These are phyloP conservation scores for Geotrichum klebahnii DNA, from an alignment of 1,139 yeast species.

Conservation along the genomic window DNA sequence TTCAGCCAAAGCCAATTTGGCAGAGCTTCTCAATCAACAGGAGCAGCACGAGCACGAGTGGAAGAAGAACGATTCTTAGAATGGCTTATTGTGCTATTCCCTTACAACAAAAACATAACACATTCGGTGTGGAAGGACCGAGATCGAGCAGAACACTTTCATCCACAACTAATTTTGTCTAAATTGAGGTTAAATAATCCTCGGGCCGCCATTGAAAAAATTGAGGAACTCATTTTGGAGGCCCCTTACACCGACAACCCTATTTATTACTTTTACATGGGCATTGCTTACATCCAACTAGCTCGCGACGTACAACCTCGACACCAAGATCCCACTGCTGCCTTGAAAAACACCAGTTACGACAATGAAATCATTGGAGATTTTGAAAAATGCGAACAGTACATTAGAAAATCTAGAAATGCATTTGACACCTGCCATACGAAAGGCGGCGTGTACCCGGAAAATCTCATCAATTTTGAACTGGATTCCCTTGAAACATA, in stretches of 20 bases:
- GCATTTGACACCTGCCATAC: conserved; percentile 3
- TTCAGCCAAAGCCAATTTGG: conserved; percentile 3
- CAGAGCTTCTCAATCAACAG: no score
- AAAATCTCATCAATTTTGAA: conserved; percentile 27
- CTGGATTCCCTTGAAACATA: conserved; percentile 9
- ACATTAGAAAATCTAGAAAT: not conserved
- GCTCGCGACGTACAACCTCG: conserved; percentile 7
- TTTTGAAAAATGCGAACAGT: not conserved
- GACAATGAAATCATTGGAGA: not conserved
- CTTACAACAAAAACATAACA: not conserved
- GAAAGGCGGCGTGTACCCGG: conserved; percentile 27
- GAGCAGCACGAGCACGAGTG: no score
- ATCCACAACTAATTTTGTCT: conserved; percentile 27
- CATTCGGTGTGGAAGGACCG: conserved; percentile 17
- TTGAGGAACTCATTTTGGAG: conserved; percentile 45
- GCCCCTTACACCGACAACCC: conserved; percentile 50
- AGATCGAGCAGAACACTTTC: conserved; percentile 28
- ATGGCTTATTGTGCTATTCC: conserved; percentile 31
- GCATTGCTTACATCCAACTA: conserved; percentile 31
- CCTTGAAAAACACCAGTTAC: not conserved
- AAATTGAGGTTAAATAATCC: conserved; percentile 29
- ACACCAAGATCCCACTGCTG: not conserved
- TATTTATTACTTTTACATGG: conserved; percentile 35
- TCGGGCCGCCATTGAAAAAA: conserved; percentile 28
- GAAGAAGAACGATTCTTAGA: conserved; percentile 33